Base-by-base conservation (phyloP, 129 eudicot genomes). In the Lonicera japonica region DNA sequence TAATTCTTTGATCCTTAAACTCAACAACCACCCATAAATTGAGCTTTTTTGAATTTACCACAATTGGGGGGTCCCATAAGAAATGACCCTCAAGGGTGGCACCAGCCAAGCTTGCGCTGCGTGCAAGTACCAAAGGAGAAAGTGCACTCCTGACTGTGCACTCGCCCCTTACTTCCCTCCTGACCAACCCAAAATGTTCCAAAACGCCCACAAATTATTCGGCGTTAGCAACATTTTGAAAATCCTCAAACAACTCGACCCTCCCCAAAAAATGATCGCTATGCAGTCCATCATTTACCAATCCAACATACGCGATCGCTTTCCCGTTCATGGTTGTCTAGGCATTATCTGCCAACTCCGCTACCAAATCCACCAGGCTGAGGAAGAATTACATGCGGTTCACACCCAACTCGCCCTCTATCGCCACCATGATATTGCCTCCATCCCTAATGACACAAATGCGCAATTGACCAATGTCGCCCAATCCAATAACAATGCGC, bases 71-170 rank as follows among this genome's bases (percentile, higher is more conserved):
- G 19, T 21, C 25, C 0, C 0, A 6, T 19, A n/a, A 40, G 54
- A 45, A 54, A 90, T 90, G 97, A 86, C 97, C 82, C 85, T 84
- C 4, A 86, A 83, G 78, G 88, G 95, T 29, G 86, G 91, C 78
- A 81, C 88, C 51, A 83, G 79, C 81, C 87, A 82, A 73, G 94
- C 96, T 0, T 92, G 98, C 66, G 98, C 98, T 25, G 98, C 98
- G 34, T 92, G 98, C 85, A 87, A 87, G 66, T 82, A 77, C 74
- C 95, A 84, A 57, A 77, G 98, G 34, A 73, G 95, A 39, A 66
- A 88, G 60, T 92, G 98, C 95, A 80, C 79, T 21, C 70, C 89
- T 1, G 83, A 84, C 53, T 87, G 96, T 68, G 74, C 65, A 7
- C 86, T 92, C 5, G 95, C 95, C 50, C 96, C 98, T 2, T 87